A percentile compares a stretch with the other conserved stretches of the same genome.
These are phyloP conservation scores for Nakazawaea populi DNA, from an alignment of 805 yeast genomes.

Conservation along the genomic window DNA sequence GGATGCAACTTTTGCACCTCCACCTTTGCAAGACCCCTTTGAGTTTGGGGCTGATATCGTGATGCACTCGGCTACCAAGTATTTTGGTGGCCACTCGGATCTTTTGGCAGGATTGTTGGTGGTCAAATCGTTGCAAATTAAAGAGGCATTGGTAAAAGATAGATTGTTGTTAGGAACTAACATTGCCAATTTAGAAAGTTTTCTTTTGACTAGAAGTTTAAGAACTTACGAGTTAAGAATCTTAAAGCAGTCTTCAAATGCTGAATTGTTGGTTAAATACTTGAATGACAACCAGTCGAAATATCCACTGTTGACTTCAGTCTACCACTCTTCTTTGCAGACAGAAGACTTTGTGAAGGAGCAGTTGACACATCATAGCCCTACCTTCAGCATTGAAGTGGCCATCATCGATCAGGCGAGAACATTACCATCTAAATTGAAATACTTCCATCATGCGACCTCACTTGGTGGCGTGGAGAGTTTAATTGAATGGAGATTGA, in stretches of 20 bases:
- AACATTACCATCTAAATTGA: constrained; percentile 55
- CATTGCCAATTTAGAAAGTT: constrained; percentile 72
- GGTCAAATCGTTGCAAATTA: constrained; percentile 47
- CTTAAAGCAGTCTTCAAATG: constrained; percentile 56
- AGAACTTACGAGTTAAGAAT: constrained; percentile 78
- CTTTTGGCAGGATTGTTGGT: constrained; percentile 75
- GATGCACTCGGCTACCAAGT: constrained; percentile 92
- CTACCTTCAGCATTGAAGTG: constrained; percentile 68
- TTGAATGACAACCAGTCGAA: constrained; percentile 43
- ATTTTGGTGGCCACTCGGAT: constrained; percentile 95
- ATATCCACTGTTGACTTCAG: constrained; percentile 41
- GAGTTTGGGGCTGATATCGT: constrained; percentile 79
- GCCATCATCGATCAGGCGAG: constrained; percentile 48
- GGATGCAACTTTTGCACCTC: constrained; percentile 93
- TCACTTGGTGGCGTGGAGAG: constrained; percentile 92
- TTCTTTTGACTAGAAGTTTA: constrained; percentile 68
- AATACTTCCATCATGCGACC: constrained; percentile 83
- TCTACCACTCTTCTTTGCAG: constrained; percentile 77
- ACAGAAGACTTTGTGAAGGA: constrained; percentile 56
- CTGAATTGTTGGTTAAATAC: constrained; percentile 53
- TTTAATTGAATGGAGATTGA: constrained; percentile 83
- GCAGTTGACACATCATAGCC: constrained; percentile 61
- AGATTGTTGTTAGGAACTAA: constrained; percentile 73
- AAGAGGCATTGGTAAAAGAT: constrained; percentile 47
- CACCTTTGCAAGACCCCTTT: constrained; percentile 81